These are phyloP conservation scores for Apiotrichum montevideense DNA, from an alignment of 1,284 basidiomycete species.

Conservation along the genomic window DNA sequence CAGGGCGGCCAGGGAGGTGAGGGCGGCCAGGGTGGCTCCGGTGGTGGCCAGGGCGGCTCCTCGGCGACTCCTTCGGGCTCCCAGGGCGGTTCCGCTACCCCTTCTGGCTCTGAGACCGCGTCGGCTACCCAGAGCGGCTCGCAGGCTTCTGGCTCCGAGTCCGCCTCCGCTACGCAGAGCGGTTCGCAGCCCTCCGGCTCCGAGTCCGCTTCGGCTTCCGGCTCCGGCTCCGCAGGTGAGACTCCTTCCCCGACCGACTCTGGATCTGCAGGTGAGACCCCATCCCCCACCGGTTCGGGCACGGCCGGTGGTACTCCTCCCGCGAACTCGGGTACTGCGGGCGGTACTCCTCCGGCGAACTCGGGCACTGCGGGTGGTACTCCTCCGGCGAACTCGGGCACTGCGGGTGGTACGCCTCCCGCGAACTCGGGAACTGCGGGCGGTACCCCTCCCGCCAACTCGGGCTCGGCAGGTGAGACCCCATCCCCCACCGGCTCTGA, in stretches of 20 bases:
- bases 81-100: too few species aligned
- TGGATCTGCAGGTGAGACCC: background rate
- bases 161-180: constrained; percentile 2
- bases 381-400: background rate
- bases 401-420: background rate
- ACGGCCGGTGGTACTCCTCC: background rate
- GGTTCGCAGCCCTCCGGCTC: background rate
- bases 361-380: background rate
- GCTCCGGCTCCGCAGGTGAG: background rate
- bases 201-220: background rate
- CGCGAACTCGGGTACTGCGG: background rate
- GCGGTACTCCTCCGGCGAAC: background rate
- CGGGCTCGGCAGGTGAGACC: too few species aligned
- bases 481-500: too few species aligned
- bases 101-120: background rate
- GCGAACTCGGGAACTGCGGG: background rate
- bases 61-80: background rate
- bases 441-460: too few species aligned
- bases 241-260: background rate
- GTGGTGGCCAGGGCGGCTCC: background rate
- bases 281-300: background rate
- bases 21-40: background rate
- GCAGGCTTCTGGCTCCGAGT: background rate
- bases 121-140: background rate
- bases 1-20: too few species aligned